These are phyloP conservation scores for Pyrenopolyporus hunteri DNA, from an alignment of 495 filamentous ascomycete species.

Conservation along the genomic window DNA sequence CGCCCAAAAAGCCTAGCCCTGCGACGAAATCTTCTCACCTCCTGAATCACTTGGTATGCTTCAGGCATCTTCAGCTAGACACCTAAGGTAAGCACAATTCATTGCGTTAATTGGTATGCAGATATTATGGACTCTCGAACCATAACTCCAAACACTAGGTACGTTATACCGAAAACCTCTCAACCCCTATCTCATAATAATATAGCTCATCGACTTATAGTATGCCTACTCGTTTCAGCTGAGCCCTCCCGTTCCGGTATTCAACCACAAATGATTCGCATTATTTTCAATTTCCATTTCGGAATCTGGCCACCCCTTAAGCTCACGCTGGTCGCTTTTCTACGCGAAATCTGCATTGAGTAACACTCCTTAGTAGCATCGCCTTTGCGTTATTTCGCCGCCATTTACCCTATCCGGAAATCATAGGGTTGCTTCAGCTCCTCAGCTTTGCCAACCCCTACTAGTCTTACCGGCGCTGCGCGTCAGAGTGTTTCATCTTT, in stretches of 20 bases:
- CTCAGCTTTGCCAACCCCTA: conserved; percentile 13
- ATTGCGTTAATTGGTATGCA: not conserved
- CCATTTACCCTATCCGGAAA: conserved; percentile 21
- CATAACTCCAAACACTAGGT: conserved; percentile 8
- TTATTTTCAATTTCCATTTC: no score
- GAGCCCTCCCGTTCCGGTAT: not conserved
- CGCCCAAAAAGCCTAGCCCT: not conserved
- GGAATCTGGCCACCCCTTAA: not conserved
- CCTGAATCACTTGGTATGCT: no score
- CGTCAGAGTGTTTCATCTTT: conserved; percentile 9
- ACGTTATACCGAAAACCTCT: conserved; percentile 8
- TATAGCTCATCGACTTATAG: conserved; percentile 15
- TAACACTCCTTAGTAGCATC: conserved; percentile 15
- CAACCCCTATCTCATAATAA: conserved; percentile 21
- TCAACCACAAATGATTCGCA: not conserved
- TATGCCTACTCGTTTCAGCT: conserved; percentile 24
- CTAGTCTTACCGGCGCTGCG: not conserved
- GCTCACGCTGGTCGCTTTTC: conserved; percentile 18
- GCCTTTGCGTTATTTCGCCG: conserved; percentile 8
- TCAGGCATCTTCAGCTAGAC: not conserved
- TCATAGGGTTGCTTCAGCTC: conserved; percentile 12
- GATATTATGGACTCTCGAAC: not conserved
- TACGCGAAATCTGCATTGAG: not conserved
- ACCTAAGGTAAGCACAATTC: not conserved
- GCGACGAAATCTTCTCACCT: not conserved